Percentiles rank a stretch among this genome's conserved stretches.
These are phyloP conservation scores for Neonectria punicea DNA, from an alignment of 2,329 filamentous ascomycete species.

Conservation along the genomic window DNA sequence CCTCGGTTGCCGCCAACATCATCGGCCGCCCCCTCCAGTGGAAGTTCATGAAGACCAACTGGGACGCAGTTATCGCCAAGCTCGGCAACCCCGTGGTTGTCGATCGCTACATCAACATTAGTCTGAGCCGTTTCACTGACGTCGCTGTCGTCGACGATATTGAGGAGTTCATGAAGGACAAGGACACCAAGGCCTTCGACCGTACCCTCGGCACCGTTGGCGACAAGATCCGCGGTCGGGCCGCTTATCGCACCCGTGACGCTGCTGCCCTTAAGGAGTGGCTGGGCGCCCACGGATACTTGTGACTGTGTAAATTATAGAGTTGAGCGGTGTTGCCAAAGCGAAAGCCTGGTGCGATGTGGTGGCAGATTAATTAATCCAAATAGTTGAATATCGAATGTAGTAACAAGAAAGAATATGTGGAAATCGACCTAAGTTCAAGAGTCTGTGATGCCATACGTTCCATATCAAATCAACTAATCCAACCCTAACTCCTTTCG, in stretches of 20 bases:
- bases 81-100: slow-evolving; percentile 87
- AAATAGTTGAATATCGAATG: slow-evolving; percentile 1
- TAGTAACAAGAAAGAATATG: slow-evolving; percentile 15
- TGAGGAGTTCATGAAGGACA: slow-evolving; percentile 82
- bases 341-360: background rate
- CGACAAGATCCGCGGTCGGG: slow-evolving; percentile 86
- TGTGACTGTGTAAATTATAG: slow-evolving; percentile 48
- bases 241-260: slow-evolving; percentile 84
- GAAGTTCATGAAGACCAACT: slow-evolving; percentile 87
- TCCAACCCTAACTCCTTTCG: background rate
- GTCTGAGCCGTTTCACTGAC: slow-evolving; percentile 82
- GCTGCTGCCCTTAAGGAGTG: slow-evolving; percentile 79
- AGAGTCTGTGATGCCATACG: background rate
- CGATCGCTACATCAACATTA: slow-evolving; percentile 86
- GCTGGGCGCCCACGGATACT: slow-evolving; percentile 67
- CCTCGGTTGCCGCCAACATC: slow-evolving; percentile 77
- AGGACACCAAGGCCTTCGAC: slow-evolving; percentile 88
- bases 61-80: slow-evolving; percentile 76
- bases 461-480: background rate
- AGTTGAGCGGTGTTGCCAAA: background rate
- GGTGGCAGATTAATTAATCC: background rate
- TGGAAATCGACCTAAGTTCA: background rate
- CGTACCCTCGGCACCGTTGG: slow-evolving; percentile 85
- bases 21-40: slow-evolving; percentile 80
- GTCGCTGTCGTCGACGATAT: slow-evolving; percentile 78